These are phyloP conservation scores for Gossypium schwendimanii DNA, from an alignment of 441 rosid species.

Conservation along the genomic window DNA sequence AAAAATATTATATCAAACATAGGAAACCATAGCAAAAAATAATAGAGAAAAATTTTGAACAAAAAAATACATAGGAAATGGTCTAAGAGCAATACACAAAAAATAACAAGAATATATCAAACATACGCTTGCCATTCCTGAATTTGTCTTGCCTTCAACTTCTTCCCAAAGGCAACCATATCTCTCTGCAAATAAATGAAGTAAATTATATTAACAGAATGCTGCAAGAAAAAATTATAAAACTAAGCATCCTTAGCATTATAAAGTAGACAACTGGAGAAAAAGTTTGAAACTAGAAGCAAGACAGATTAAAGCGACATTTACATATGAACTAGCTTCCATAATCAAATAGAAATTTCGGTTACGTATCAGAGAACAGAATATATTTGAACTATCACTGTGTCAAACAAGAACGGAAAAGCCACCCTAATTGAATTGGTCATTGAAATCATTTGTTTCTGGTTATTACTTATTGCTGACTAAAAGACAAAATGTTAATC, in stretches of 20 bases:
- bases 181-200: constrained; percentile 28
- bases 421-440: constrained; percentile 9
- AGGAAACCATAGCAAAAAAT: background rate
- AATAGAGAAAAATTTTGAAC: background rate
- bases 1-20: background rate
- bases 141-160: constrained; percentile 76
- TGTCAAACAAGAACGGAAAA: background rate
- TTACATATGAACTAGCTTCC: no score
- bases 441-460: constrained; percentile 1
- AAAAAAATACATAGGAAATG: background rate
- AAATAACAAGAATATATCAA: background rate
- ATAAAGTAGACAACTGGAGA: background rate
- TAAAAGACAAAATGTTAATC: background rate
- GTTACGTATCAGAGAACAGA: background rate
- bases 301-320: background rate
- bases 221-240: background rate
- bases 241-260: background rate
- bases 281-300: background rate
- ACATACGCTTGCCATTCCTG: constrained; percentile 86
- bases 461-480: background rate
- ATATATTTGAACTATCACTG: background rate
- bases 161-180: constrained; percentile 98
- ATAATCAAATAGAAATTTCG: background rate
- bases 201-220: constrained; percentile 1
- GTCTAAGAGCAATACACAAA: background rate